phyloP scores from a whole-genome alignment of 164 flowering plant genomes.

The Litsea cubeba region DNA sequence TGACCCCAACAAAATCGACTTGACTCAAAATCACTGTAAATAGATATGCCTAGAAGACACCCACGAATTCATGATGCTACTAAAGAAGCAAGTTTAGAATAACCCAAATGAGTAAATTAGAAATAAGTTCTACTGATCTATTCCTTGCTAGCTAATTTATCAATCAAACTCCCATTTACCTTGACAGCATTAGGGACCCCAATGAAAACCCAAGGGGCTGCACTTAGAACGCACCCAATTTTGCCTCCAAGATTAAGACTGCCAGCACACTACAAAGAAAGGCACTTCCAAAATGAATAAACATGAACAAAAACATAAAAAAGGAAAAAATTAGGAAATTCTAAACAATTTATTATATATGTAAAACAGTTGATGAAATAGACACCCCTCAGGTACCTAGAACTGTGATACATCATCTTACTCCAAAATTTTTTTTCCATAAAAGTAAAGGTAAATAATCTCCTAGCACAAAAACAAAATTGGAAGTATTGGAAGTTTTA shows the following conservation, averaged over 20 bases:
- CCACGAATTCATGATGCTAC: not conserved
- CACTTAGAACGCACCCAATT: conserved; percentile 92
- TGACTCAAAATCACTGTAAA: not conserved
- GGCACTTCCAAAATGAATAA: conserved; percentile 1
- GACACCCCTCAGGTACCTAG: not conserved
- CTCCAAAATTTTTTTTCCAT: not conserved
- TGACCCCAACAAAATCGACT: not conserved
- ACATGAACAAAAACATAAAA: not conserved
- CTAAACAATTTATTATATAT: not conserved
- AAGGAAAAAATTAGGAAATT: too few species aligned
- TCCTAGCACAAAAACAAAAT: not conserved
- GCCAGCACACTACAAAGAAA: conserved; percentile 50
- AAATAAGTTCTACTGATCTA: not conserved
- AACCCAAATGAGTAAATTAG: not conserved
- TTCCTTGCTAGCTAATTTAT: not conserved
- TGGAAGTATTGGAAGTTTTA: too few species aligned
- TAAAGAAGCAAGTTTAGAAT: not conserved
- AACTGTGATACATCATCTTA: not conserved
- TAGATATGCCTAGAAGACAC: not conserved
- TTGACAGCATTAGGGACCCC: conserved; percentile 80
- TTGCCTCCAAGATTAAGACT: conserved; percentile 66
- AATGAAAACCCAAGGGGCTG: conserved; percentile 95
- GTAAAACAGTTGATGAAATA: not conserved
- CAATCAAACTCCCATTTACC: conserved; percentile 30
- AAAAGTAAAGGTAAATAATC: not conserved